Base-by-base conservation (phyloP, 2,329 filamentous ascomycete species). In the Arthrinium puccinioides region DNA sequence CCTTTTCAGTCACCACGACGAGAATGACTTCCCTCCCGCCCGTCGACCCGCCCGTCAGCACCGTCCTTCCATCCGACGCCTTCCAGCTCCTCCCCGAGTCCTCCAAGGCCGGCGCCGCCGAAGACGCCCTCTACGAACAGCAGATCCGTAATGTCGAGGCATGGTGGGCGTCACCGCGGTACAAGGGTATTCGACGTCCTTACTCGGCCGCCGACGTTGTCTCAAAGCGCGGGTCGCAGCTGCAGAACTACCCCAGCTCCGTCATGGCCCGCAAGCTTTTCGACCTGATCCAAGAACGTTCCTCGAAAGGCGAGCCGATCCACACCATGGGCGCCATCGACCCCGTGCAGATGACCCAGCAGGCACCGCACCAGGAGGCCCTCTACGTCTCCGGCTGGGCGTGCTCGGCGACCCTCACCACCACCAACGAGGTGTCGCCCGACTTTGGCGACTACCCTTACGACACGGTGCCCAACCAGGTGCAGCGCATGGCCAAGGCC, bases 381-480 rank as follows among this genome's bases (percentile, higher is more conserved):
- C 74, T 98, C 31, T 98, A 98, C 63, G 73, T 98, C 45, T 96
- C 89, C 1, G 92, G 92, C 44, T 98, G 92, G 92, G 92, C 92
- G 5, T 97, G 92, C 65, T 97, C 90, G 0, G 90, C 88, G 1
- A 78, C 95, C 15, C 70, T 98, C 31, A 97, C 90, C 4, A 82
- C 81, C 9, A 97, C 92, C 25, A 97, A 98, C 66, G 92, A 98
- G 61, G 92, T 98, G 20, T 96, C 88, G 0, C 86, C 92, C 29
- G 92, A 98, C 60, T 95, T 97, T 65, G 92, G 92, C 53, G 92
- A 98, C 63, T 98, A 98, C 60, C 92, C 92, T 0, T 98, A 98
- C 68, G 97, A 97, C 59, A 98, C 92, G 0, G 92, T 98, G 5
- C 92, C 92, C 8, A 97, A 97, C 64, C 92, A 97, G 61, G 92